Evolutionary conservation across 176 grass and related monocot species (phyloP).

Genomic region (Aegilops bicornis): DNA sequence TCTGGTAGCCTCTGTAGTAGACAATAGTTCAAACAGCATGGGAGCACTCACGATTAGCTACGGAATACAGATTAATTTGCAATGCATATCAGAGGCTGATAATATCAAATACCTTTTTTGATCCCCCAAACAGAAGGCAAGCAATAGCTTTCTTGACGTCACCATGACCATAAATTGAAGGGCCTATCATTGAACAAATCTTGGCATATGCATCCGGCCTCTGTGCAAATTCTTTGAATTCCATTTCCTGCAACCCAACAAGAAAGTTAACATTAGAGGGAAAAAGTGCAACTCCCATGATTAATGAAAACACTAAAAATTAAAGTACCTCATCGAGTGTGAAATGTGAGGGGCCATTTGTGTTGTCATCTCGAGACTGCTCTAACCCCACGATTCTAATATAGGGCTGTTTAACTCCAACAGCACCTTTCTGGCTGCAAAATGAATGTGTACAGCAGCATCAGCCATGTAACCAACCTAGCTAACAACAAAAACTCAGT

Average conservation of each 20-base stretch:
- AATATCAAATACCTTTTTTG: slow-evolving; percentile 64
- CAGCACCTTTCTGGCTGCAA: slow-evolving; percentile 79
- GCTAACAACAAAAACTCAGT: neutral
- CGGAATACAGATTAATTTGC: neutral
- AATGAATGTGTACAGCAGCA: neutral
- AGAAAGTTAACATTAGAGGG: neutral
- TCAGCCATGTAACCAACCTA: neutral
- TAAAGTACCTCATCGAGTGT: slow-evolving; percentile 75
- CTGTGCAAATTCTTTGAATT: slow-evolving; percentile 98
- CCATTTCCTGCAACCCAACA: slow-evolving; percentile 53
- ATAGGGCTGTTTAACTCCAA: slow-evolving; percentile 97
- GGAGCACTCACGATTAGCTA: neutral
- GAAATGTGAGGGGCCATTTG: slow-evolving; percentile 73
- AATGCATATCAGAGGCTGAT: neutral
- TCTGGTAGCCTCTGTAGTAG: slow-evolving; percentile 75
- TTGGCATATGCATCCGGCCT: slow-evolving; percentile 87
- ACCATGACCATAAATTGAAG: slow-evolving; percentile 87
- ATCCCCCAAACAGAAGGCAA: slow-evolving; percentile 87
- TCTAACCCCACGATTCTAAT: slow-evolving; percentile 95
- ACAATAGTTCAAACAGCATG: neutral
- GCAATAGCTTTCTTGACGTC: slow-evolving; percentile 97
- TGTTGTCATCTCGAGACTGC: slow-evolving; percentile 81
- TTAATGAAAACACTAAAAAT: neutral
- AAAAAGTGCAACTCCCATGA: neutral
- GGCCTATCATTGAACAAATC: slow-evolving; percentile 82